Evolutionary conservation across 306 rosid genomes (phyloP), one percentile per base, ranked within the genome.

Genomic region (Heteromeles arbutifolia): DNA sequence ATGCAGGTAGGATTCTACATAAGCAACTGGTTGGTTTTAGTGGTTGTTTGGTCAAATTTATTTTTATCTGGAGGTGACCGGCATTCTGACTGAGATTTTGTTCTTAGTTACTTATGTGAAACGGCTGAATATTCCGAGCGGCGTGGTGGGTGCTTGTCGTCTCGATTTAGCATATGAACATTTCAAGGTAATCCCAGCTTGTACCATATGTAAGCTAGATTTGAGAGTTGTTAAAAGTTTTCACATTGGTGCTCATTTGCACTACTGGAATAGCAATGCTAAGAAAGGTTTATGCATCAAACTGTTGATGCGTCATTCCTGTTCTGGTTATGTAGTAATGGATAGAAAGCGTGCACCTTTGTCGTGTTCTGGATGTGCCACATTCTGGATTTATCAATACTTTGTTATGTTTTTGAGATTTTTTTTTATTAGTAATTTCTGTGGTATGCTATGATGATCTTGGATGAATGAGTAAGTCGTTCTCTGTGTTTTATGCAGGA

Each of bases 91-190:
- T 81, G 69, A 66, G 82, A 53, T 69, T 78, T 43, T 80, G 75
- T 82, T 67, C 59, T 24, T 84, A 96, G 99, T 96, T 85, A 82
- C 97, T 50, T 92, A 96, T 80, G 98, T 96, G 77, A 92, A 88
- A 84, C 86, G 90, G 80, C 87, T 95, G 78, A 92, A 95, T 82
- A 90, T 92, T 85, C 99, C 99, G 44, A 96, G 99, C 75, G 99
- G 98, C 10, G 98, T 92, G 83, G 98, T 96, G 85, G 99, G 99
- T 76, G 97, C 98, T 73, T 96, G 98, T 74, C 91, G 96, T 68
- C 98, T 96, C 65, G 99, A 90, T 85, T 84, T 96, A 73, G 99
- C 97, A 54, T 96, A 85, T 69, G 96, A 92, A 80, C 98, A 96
- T 79, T 96, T 92, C 88, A 96, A 96, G 97, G 98, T 95, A 92